These are phyloP conservation scores for Grigorovia yakushimaensis DNA, from an alignment of 805 yeast genomes.

Conservation along the genomic window DNA sequence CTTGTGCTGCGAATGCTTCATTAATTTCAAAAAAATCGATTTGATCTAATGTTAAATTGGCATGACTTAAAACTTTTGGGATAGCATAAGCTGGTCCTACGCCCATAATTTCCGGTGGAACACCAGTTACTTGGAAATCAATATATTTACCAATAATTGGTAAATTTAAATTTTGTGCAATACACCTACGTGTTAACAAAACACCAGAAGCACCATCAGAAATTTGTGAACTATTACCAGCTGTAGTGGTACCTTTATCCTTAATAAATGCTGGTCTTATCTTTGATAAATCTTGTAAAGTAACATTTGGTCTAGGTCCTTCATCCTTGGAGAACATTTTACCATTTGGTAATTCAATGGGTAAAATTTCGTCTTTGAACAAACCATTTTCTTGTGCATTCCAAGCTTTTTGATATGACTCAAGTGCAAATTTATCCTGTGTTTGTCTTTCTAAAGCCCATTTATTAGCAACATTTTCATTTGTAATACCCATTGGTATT, in stretches of 20 bases:
- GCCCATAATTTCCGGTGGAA: constrained; percentile 97
- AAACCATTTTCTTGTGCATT: constrained; percentile 57
- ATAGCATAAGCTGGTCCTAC: constrained; percentile 96
- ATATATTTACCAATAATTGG: constrained; percentile 74
- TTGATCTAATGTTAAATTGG: constrained; percentile 53
- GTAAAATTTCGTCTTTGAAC: constrained; percentile 86
- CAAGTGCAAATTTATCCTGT: constrained; percentile 87
- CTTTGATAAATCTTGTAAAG: constrained; percentile 63
- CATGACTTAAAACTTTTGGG: constrained; percentile 63
- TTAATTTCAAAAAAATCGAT: constrained; percentile 76
- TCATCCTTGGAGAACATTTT: constrained; percentile 57
- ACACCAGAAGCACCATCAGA: constrained; percentile 95
- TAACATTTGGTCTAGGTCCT: constrained; percentile 84
- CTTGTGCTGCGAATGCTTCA: constrained; percentile 96
- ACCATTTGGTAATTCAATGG: constrained; percentile 49
- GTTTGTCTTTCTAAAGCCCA: constrained; percentile 54
- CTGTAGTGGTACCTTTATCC: constrained; percentile 73
- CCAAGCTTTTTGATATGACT: constrained; percentile 77
- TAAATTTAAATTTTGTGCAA: constrained; percentile 65
- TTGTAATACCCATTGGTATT: constrained; percentile 94
- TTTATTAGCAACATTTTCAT: constrained; percentile 75
- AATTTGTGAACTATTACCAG: constrained; percentile 94
- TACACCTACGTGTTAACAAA: constrained; percentile 70
- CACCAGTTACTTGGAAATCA: constrained; percentile 76
- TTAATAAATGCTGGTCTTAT: constrained; percentile 79